Percentiles rank a stretch among this genome's conserved stretches.
Evolutionary conservation across 768 basidiomycete species (phyloP).

Genomic region (Dioszegia hungarica): DNA sequence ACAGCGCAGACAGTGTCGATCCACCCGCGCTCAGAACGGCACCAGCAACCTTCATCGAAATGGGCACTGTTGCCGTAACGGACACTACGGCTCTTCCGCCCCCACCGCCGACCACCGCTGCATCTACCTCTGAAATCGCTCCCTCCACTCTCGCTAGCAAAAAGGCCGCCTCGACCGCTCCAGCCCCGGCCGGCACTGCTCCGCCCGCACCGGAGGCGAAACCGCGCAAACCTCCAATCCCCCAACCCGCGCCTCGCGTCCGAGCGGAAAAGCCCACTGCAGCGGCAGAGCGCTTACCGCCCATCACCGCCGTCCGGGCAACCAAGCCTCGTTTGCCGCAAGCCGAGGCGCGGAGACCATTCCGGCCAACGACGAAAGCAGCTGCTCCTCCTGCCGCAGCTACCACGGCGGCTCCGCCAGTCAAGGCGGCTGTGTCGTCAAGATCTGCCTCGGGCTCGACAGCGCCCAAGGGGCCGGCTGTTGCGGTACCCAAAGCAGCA

Average conservation of each 20-base stretch:
- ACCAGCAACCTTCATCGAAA: no score
- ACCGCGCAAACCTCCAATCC: background rate
- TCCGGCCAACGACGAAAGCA: slow-evolving; percentile 16
- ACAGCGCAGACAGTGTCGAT: no score
- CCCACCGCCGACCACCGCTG: no score
- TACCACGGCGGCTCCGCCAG: background rate
- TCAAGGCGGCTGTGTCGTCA: background rate
- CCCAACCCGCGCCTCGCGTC: background rate
- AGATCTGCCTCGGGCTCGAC: background rate
- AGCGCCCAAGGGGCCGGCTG: background rate
- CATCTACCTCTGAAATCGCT: no score
- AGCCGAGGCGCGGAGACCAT: slow-evolving; percentile 5
- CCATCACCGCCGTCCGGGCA: background rate
- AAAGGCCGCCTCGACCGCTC: no score
- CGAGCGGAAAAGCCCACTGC: background rate
- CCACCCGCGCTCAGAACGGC: no score
- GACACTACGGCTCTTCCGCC: no score
- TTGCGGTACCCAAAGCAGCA: background rate
- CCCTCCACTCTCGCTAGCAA: no score
- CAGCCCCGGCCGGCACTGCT: background rate
- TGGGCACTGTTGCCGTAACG: no score
- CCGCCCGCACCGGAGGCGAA: no score
- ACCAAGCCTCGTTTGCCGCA: slow-evolving; percentile 2
- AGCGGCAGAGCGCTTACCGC: background rate
- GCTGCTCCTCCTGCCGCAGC: background rate